Percentiles rank a stretch among this genome's conserved stretches.
Conservation (phyloP, 2,329 filamentous ascomycete genomes). For the Nigrospora osmanthi region DNA sequence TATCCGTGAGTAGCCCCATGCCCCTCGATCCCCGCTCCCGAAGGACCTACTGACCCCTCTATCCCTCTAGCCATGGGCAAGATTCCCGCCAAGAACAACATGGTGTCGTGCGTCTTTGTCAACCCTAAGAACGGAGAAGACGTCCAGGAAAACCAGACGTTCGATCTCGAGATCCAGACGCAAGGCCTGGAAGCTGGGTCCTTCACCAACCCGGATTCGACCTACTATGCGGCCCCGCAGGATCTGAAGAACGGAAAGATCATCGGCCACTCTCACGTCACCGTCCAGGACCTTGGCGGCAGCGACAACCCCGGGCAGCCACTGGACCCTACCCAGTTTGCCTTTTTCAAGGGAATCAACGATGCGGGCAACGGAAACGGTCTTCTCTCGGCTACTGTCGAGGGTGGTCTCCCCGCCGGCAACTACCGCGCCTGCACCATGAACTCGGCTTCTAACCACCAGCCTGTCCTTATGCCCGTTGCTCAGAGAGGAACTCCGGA, state of each 20-base stretch:
- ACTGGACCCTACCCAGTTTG: constrained; percentile 44
- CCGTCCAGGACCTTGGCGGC: constrained; percentile 46
- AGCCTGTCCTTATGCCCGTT: constrained; percentile 58
- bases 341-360: constrained; percentile 61
- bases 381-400: constrained; percentile 42
- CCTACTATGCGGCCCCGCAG: constrained; percentile 55
- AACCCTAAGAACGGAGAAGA: constrained; percentile 44
- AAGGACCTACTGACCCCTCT: constrained; percentile 9
- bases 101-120: constrained; percentile 49
- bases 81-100: constrained; percentile 43
- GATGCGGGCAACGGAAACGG: constrained; percentile 49
- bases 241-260: constrained; percentile 40
- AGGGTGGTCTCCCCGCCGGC: constrained; percentile 50
- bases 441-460: constrained; percentile 53
- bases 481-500: constrained; percentile 60
- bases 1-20: constrained; percentile 35
- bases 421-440: constrained; percentile 60
- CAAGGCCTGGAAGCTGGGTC: constrained; percentile 45
- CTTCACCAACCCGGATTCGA: constrained; percentile 52
- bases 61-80: constrained; percentile 44
- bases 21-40: not conserved
- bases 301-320: constrained; percentile 39
- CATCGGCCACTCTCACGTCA: constrained; percentile 53
- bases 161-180: constrained; percentile 43
- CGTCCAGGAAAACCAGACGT: constrained; percentile 36